These are phyloP conservation scores for Rhodotorula toruloides DNA, from an alignment of 768 basidiomycete genomes.

Conservation along the genomic window DNA sequence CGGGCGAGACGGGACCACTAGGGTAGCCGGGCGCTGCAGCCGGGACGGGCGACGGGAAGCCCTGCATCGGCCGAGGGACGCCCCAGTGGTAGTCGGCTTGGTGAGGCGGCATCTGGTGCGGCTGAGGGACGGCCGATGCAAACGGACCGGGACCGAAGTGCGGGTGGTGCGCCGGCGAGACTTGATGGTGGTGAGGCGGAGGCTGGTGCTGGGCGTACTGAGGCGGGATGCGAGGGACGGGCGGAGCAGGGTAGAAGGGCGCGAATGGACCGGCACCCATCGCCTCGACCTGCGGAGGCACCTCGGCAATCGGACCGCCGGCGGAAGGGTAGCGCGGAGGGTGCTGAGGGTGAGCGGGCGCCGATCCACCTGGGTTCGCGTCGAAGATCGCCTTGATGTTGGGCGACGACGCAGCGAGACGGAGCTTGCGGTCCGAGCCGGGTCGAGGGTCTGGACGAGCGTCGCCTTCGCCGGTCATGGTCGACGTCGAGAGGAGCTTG, in stretches of 20 bases:
- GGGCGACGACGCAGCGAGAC: constrained; percentile 81
- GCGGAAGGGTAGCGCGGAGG: neutral
- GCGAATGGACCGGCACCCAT: neutral
- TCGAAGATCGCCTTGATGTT: constrained; percentile 91
- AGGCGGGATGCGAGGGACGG: constrained; percentile 19
- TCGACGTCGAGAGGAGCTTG: constrained; percentile 67
- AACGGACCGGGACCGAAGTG: constrained; percentile 5
- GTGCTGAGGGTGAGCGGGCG: constrained; percentile 5
- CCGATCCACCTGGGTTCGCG: constrained; percentile 41
- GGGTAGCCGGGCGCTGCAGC: neutral
- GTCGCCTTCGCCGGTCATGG: neutral
- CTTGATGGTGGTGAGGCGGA: neutral
- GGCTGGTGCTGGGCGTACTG: constrained; percentile 15
- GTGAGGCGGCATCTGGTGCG: constrained; percentile 6
- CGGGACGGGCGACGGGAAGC: neutral
- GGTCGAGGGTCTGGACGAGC: constrained; percentile 52
- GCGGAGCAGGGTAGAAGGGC: constrained; percentile 14
- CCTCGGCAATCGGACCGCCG: neutral
- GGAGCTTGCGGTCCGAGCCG: constrained; percentile 59
- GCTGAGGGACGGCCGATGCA: neutral
- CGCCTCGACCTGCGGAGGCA: neutral
- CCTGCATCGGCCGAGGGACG: constrained; percentile 25
- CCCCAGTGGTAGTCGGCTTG: constrained; percentile 32
- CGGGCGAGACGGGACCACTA: too few relatives aligned
- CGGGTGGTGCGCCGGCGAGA: neutral